phyloP scores from a whole-genome alignment of 129 eudicot species.

The Tagetes erecta region DNA sequence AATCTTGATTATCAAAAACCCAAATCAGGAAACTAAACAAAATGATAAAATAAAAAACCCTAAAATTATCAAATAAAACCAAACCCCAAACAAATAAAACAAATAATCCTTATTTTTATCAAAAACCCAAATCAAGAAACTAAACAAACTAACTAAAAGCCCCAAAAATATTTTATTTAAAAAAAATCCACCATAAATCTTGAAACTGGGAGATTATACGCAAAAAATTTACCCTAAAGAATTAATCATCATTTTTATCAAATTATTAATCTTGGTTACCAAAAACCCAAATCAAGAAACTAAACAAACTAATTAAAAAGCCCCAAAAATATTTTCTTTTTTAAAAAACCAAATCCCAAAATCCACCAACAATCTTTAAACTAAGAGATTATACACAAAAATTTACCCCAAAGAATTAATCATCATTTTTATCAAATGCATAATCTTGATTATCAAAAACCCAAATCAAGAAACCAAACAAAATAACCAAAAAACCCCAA shows the following conservation, averaged over 20 bases:
- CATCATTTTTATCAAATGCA: slow-evolving; percentile 39
- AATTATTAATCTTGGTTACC: slow-evolving; percentile 35
- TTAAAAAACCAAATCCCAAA: no score
- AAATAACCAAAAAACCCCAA: neutral
- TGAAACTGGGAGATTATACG: no score
- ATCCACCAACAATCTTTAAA: no score
- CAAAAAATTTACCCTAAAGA: slow-evolving; percentile 13
- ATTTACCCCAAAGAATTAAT: slow-evolving; percentile 26
- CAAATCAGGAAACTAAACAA: slow-evolving; percentile 19
- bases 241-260: slow-evolving; percentile 33
- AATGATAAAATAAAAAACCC: neutral
- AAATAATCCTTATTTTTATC: slow-evolving; percentile 31
- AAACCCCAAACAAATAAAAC: neutral
- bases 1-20: slow-evolving; percentile 30
- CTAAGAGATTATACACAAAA: no score
- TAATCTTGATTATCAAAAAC: slow-evolving; percentile 31
- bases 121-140: slow-evolving; percentile 29
- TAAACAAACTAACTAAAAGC: neutral
- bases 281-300: slow-evolving; percentile 29
- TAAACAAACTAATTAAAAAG: neutral
- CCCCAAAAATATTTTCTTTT: neutral
- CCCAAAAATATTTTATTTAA: neutral
- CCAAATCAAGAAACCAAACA: slow-evolving; percentile 22
- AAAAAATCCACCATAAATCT: no score
- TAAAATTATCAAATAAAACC: neutral